These are phyloP conservation scores for Plectranthus barbatus DNA, from an alignment of 257 asterid genomes.

Conservation along the genomic window DNA sequence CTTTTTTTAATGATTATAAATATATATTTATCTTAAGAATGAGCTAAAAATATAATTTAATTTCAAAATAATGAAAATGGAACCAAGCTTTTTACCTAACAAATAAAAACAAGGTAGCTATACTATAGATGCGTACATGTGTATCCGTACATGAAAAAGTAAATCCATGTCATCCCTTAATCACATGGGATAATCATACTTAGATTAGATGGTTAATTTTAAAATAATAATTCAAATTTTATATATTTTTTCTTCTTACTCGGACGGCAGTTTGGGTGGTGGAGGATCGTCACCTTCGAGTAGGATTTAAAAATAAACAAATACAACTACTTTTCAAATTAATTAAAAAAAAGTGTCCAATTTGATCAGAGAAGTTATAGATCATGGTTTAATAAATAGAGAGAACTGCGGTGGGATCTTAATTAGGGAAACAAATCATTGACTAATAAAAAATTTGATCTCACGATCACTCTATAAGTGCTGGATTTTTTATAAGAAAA, in stretches of 20 bases:
- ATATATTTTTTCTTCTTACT: background rate
- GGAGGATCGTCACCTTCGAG: background rate
- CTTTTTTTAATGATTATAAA: too few relatives aligned
- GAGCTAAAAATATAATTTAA: background rate
- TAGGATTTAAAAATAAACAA: background rate
- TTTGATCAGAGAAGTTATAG: background rate
- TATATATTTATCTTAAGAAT: too few relatives aligned
- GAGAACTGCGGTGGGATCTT: background rate
- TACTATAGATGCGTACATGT: slow-evolving; percentile 1
- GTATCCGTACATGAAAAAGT: slow-evolving; percentile 2
- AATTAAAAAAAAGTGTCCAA: background rate
- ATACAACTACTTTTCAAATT: background rate
- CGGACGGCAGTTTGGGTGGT: slow-evolving; percentile 10
- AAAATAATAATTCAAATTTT: background rate
- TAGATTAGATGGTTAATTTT: background rate
- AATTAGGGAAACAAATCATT: background rate
- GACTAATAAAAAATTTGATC: background rate
- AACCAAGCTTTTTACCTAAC: background rate
- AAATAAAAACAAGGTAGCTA: background rate
- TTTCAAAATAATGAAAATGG: background rate
- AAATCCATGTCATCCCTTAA: background rate
- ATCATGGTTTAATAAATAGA: background rate
- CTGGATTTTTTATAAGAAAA: too few relatives aligned
- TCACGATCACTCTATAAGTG: background rate
- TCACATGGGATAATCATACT: slow-evolving; percentile 21